Evolutionary conservation across 2,329 filamentous ascomycete species (phyloP).

Genomic region (Colletotrichum ledebouriae): DNA sequence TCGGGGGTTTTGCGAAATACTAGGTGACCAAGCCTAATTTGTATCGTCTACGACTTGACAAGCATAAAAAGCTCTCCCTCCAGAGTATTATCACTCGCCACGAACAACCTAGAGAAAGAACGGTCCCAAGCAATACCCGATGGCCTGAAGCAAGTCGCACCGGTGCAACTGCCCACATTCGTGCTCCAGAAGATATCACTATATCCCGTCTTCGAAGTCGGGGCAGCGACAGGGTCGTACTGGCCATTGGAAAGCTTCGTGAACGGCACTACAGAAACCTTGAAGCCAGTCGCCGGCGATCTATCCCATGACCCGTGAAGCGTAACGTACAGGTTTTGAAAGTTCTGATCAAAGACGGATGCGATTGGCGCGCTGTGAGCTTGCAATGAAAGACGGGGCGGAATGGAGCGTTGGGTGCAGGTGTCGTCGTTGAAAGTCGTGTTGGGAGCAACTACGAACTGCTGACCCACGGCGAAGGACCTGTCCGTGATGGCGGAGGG

Average conservation of each 20-base stretch:
- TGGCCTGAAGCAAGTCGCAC: constrained; percentile 45
- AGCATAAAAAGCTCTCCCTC: constrained; percentile 46
- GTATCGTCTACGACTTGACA: constrained; percentile 4
- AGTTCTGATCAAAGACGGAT: constrained; percentile 67
- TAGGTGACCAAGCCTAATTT: neutral
- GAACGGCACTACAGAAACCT: constrained; percentile 55
- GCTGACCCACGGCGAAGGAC: constrained; percentile 49
- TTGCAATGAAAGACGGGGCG: constrained; percentile 66
- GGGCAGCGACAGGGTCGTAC: constrained; percentile 51
- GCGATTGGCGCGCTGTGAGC: constrained; percentile 74
- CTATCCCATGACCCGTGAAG: constrained; percentile 72
- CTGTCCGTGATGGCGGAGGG: constrained; percentile 52
- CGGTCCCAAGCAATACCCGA: constrained; percentile 45
- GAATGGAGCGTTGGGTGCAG: constrained; percentile 50
- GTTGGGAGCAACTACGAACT: constrained; percentile 56
- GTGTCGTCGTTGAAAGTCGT: constrained; percentile 52
- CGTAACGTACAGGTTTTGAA: constrained; percentile 68
- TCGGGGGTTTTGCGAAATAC: too few relatives aligned
- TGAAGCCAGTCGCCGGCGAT: constrained; percentile 54
- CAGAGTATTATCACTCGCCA: constrained; percentile 46
- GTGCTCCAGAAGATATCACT: constrained; percentile 51
- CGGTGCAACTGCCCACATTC: constrained; percentile 49
- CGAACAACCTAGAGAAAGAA: constrained; percentile 44
- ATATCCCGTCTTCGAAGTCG: constrained; percentile 49
- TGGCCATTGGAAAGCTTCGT: constrained; percentile 44